Base-by-base conservation (phyloP, 148 eudicot genomes). In the Fagopyrum tataricum region DNA sequence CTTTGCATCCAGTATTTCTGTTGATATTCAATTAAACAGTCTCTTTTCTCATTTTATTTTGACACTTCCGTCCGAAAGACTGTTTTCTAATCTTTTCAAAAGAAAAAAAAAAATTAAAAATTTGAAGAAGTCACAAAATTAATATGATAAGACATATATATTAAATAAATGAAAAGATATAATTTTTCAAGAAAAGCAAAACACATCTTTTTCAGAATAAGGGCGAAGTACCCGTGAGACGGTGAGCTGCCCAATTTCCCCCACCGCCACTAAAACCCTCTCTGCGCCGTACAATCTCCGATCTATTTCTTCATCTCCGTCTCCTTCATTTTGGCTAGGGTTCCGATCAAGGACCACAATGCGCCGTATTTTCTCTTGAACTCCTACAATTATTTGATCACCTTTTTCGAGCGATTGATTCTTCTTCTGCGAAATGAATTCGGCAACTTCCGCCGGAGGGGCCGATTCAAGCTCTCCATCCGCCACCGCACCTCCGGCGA, bases 251-350 rank as follows among this genome's bases (percentile, higher is more conserved):
- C 52, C 31, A 23, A 12, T 46, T 71, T 41, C 17, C 55, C 56
- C 51, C 55, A 46, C 73, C 73, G 55, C 73, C 73, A 0, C 40
- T 20, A 71, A 71, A 71, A 5, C 31, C 73, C 55, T 71, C 53
- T 71, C 40, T 68, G 6, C 72, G 48, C 14, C 31, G 24, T 39
- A 23, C 51, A 41, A 44, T 20, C 24, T 5, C 31, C 47, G 31
- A 20, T 70, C 47, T 3, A 31, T 66, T 41, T 14, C n/a, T 37
- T n/a, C 20, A 44, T 67, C 2, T 40, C 47, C 6, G 10, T 23
- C 21, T 41, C 21, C 7, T 2, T n/a, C 17, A 11, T 20, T 13
- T 6, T 47, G 23, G 44, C 39, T 64, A 64, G 18, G 18, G 69
- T 39, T 37, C 6, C 44, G 69, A 64, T 64, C 44, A 8, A 0